Base-by-base conservation (phyloP, 2,329 filamentous ascomycete genomes). In the Trichoderma cornu-damae region DNA sequence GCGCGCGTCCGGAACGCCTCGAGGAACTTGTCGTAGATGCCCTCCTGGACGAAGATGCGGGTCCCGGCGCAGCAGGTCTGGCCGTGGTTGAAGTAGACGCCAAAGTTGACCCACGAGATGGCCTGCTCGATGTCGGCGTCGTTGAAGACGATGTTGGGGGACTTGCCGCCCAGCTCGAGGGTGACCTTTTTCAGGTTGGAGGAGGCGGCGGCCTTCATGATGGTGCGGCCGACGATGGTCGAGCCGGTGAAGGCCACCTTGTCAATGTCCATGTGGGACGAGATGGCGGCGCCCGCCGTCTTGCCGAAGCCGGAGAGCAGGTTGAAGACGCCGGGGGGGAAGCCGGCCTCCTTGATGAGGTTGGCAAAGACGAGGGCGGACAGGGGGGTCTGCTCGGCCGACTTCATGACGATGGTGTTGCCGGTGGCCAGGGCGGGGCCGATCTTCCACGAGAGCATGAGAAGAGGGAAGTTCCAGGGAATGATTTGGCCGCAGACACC, bases 401-500 rank as follows among this genome's bases (percentile, higher is more conserved):
- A 83, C 82, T 90, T 90, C 68, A 90, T 73, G 67, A 90, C 80
- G 57, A 90, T 69, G 4, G 79, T 83, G 81, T 90, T 90, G 68
- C 88, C 87, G 35, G 83, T 83, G 64, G 86, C 85, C 67, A 90
- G 77, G 43, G 87, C 87, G 48, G 87, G 87, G 59, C 81, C 86
- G 61, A 90, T 85, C 83, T 95, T 95, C 90, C 90, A 95, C 53
- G 82, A 80, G 70, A 81, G 81, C 88, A 92, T 92, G 69, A 89
- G 82, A 44, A 93, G 77, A 6, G 89, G 89, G 77, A 90, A 93
- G 79, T 93, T 93, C 89, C 89, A 92, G 61, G 89, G 89, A 67
- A 94, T 93, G 69, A 93, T 92, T 73, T 94, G 89, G 68, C 86
- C 90, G 72, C 89, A 91, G 59, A 91, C 87, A 72, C 88, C 88